Evolutionary conservation across 2,329 filamentous ascomycete species (phyloP).

Genomic region (Beauveria sp.): DNA sequence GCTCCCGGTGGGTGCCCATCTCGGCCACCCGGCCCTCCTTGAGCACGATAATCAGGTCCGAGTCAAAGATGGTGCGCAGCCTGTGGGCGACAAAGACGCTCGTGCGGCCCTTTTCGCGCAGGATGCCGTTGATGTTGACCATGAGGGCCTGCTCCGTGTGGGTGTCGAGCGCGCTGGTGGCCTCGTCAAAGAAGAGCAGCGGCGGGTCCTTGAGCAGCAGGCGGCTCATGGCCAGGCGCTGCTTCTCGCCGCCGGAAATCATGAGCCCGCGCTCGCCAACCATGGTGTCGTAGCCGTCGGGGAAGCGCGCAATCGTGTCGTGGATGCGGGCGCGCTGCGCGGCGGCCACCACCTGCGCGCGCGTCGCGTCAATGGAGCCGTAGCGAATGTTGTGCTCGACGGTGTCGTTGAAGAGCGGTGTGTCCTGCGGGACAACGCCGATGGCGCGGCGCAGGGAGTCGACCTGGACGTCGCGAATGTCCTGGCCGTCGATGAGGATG

Average conservation of each 20-base stretch:
- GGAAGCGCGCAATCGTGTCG: slow-evolving; percentile 70
- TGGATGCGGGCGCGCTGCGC: slow-evolving; percentile 80
- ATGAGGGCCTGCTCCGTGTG: slow-evolving; percentile 88
- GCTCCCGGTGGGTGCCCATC: slow-evolving; percentile 75
- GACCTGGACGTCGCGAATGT: slow-evolving; percentile 73
- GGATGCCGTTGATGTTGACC: slow-evolving; percentile 84
- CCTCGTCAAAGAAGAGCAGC: slow-evolving; percentile 89
- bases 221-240: slow-evolving; percentile 76
- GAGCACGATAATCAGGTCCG: slow-evolving; percentile 86
- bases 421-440: slow-evolving; percentile 94
- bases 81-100: slow-evolving; percentile 94
- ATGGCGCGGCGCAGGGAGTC: slow-evolving; percentile 80
- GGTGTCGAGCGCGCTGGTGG: slow-evolving; percentile 85
- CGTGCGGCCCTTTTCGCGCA: slow-evolving; percentile 80
- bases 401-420: slow-evolving; percentile 92
- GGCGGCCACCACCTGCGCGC: slow-evolving; percentile 66
- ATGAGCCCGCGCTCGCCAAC: slow-evolving; percentile 94
- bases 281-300: slow-evolving; percentile 82
- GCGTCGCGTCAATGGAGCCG: slow-evolving; percentile 68
- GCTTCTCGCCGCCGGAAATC: slow-evolving; percentile 94
- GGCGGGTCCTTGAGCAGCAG: slow-evolving; percentile 84
- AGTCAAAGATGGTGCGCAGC: slow-evolving; percentile 86
- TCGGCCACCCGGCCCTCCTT: slow-evolving; percentile 80
- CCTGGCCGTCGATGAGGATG: slow-evolving; percentile 88
- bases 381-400: slow-evolving; percentile 96